These are phyloP conservation scores for Penicillium antarcticum DNA, from an alignment of 495 filamentous ascomycete species.

Conservation along the genomic window DNA sequence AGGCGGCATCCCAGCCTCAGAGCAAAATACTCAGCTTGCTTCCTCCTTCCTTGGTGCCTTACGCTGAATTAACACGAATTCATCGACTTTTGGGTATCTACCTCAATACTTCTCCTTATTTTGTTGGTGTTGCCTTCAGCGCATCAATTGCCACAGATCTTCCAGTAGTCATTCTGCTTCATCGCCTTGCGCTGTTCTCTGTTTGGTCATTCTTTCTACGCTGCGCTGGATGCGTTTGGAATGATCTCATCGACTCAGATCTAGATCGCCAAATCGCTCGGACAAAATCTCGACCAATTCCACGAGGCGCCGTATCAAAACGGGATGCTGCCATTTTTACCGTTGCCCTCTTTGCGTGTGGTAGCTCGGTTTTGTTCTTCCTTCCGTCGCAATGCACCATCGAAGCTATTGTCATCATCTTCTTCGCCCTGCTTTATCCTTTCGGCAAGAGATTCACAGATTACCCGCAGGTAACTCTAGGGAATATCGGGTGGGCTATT, in stretches of 20 bases:
- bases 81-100: slow-evolving; percentile 29
- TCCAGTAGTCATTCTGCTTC: background rate
- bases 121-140: slow-evolving; percentile 24
- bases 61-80: slow-evolving; percentile 39
- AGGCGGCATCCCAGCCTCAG: background rate
- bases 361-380: background rate
- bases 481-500: background rate
- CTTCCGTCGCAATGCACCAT: background rate
- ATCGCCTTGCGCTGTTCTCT: background rate
- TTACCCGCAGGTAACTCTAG: background rate
- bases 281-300: slow-evolving; percentile 26
- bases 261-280: slow-evolving; percentile 35
- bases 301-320: background rate
- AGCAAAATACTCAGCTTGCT: background rate
- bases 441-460: background rate
- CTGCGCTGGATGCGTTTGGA: slow-evolving; percentile 26
- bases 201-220: slow-evolving; percentile 8
- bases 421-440: background rate
- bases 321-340: background rate
- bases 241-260: slow-evolving; percentile 39
- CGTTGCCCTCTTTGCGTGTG: background rate
- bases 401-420: background rate
- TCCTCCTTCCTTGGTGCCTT: slow-evolving; percentile 35
- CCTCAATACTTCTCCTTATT: slow-evolving; percentile 24
- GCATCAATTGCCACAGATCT: background rate